Base-by-base conservation (phyloP, 495 filamentous ascomycete species). In the Gamarada debralockiae region DNA sequence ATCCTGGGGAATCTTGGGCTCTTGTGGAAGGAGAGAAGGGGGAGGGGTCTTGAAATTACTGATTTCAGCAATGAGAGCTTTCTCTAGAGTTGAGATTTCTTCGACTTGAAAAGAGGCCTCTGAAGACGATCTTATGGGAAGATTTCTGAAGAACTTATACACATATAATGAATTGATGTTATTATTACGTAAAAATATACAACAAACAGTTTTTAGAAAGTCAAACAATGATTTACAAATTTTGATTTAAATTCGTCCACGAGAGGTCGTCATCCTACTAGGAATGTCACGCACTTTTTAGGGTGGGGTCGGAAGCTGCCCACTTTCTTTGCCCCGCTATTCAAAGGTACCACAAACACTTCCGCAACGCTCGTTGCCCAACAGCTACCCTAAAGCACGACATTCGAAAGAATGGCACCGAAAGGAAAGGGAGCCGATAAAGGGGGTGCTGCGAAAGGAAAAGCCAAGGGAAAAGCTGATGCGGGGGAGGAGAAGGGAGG, bases 341-440 rank as follows among this genome's bases (percentile, higher is more conserved):
- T 14, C 18, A 24, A 47, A 13, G 21, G 17, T 1, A 31, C 41
- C n/a, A 8, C 13, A 40, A 18, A 40, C 37, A 40, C 20, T 40
- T 29, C 27, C 4, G 6, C 3, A 18, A 39, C 17, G 8, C 40
- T 41, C 48, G 14, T 3, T 4, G 21, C 20, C n/a, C 2, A 33
- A 17, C 33, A 15, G 14, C 21, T 45, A n/a, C 20, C 6, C 40
- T 52, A 37, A 31, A 27, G 15, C n/a, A 24, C 33, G 17, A 39
- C 17, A 22, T 37, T 20, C 44, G 31, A 51, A 18, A 24, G 18
- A 20, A 82, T 81, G 78, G 67, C 75, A 25, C 71, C 79, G 13
- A 83, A 80, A 58, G 79, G 77, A 52, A 82, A 81, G 65, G 67
- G 63, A 70, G 55, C 46, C 21, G 59, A 55, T 22, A 57, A 57